Base-by-base conservation (phyloP, 129 eudicot species). In the sunflower (Helianthus annuus) region DNA sequence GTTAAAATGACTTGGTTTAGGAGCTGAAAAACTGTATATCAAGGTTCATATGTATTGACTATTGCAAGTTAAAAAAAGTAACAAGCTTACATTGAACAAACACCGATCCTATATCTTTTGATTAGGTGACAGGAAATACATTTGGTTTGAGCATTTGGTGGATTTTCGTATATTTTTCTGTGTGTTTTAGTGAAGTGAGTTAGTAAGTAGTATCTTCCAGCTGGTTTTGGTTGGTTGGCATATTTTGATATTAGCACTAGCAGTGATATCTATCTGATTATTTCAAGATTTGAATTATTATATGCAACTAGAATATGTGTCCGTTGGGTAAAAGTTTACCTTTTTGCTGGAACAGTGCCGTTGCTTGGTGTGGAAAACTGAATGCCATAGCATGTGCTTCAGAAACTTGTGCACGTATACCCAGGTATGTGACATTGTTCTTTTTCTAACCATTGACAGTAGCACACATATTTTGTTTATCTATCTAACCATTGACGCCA, bases 311-410 rank as follows among this genome's bases (percentile, higher is more conserved):
- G 24, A 6, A 49, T 61, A 51, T 10, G 48, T 52, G 44, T 36
- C 7, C 16, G 6, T 17, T 17, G 46, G 46, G 52, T 52, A 62
- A 27, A 57, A 10, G 10, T 58, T 6, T 10, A 6, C 72, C 34
- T 46, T 36, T 76, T 39, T 65, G 17, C 68, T 78, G 27, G 49
- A 72, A 66, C 84, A 94, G 98, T 86, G 96, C 96, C 61, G 98
- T 90, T 84, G 96, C 98, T 64, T 94, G 98, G 98, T 94, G 98
- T 51, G 98, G 98, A n/a, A 94, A 88, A 92, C 88, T 94, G 72
- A 94, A 94, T 81, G 91, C 97, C 56, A 86, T 94, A 68, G 98
- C 98, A 53, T 94, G 97, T 88, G 97, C 98, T 27, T 90, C 98
- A 68, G 98, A 94, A 82, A 94, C 98, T 16, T 94, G 98, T 90